phyloP scores from a whole-genome alignment of 1,284 basidiomycete species.

The Apiotrichum brassicae region DNA sequence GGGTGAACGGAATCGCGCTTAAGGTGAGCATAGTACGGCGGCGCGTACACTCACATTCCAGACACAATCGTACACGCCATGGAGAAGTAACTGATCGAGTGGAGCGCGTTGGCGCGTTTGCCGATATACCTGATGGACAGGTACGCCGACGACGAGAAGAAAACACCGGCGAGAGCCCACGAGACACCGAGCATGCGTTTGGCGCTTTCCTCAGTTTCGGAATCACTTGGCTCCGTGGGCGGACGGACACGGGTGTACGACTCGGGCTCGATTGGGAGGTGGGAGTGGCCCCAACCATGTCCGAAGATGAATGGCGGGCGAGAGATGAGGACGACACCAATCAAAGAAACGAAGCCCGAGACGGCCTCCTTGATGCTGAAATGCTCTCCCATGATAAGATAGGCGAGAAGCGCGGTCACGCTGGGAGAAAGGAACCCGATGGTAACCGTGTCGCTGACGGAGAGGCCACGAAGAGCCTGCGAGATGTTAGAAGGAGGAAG shows the following conservation, averaged over 20 bases:
- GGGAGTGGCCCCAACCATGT: conserved; percentile 32
- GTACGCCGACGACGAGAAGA: conserved; percentile 43
- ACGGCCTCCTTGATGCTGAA: conserved; percentile 57
- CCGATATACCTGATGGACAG: conserved; percentile 65
- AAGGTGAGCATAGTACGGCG: conserved; percentile 16
- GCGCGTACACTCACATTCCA: conserved; percentile 39
- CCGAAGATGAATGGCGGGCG: conserved; percentile 56
- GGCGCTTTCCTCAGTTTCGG: conserved; percentile 6
- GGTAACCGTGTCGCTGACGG: conserved; percentile 67
- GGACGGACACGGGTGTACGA: conserved; percentile 48
- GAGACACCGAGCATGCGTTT: conserved; percentile 26
- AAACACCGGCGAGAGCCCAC: conserved; percentile 38
- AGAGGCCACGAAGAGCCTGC: conserved; percentile 61
- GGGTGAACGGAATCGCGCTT: conserved; percentile 19
- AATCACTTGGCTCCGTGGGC: not conserved
- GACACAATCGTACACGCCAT: conserved; percentile 57
- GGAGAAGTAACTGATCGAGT: conserved; percentile 65
- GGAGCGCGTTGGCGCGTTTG: conserved; percentile 63
- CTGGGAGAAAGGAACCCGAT: conserved; percentile 69
- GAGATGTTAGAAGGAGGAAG: not conserved
- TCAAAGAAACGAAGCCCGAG: conserved; percentile 59
- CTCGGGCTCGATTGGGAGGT: conserved; percentile 58
- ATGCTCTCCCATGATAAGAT: conserved; percentile 60
- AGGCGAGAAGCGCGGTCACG: conserved; percentile 61
- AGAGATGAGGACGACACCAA: conserved; percentile 61